These are phyloP conservation scores for Wickerhamomyces xylosicus DNA, from an alignment of 805 yeast genomes.

Conservation along the genomic window DNA sequence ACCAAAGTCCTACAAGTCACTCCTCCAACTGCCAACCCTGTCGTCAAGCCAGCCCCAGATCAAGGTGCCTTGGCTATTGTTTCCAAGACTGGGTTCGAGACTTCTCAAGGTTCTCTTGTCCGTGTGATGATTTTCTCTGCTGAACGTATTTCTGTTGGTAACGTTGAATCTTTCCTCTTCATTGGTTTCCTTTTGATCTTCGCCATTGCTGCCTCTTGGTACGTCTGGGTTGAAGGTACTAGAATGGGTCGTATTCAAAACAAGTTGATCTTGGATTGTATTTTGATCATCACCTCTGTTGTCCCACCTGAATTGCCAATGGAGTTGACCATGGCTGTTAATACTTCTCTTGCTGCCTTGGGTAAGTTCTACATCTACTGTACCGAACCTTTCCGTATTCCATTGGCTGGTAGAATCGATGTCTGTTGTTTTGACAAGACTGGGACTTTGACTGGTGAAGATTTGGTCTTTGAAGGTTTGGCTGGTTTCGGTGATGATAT, in stretches of 20 bases:
- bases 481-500: constrained; percentile 63
- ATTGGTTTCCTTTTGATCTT: constrained; percentile 82
- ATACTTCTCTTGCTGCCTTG: constrained; percentile 79
- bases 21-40: constrained; percentile 37
- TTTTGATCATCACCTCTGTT: constrained; percentile 90
- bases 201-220: constrained; percentile 94
- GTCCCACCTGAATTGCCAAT: constrained; percentile 98
- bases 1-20: constrained; percentile 92
- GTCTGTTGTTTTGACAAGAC: constrained; percentile 98
- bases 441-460: constrained; percentile 96
- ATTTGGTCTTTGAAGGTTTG: constrained; percentile 89
- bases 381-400: constrained; percentile 97
- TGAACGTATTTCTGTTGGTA: constrained; percentile 94
- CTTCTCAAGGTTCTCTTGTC: constrained; percentile 94
- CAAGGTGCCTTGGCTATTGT: constrained; percentile 87
- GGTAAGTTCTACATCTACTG: constrained; percentile 86
- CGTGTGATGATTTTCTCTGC: constrained; percentile 96
- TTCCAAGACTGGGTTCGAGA: constrained; percentile 93
- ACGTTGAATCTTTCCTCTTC: constrained; percentile 87
- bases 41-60: constrained; percentile 60
- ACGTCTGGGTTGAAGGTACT: constrained; percentile 97
- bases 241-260: constrained; percentile 92
- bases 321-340: constrained; percentile 98
- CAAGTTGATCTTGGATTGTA: constrained; percentile 89
- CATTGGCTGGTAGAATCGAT: constrained; percentile 95